Evolutionary conservation across 148 eudicot species (phyloP).

Genomic region (Chenopodium berlandieri): DNA sequence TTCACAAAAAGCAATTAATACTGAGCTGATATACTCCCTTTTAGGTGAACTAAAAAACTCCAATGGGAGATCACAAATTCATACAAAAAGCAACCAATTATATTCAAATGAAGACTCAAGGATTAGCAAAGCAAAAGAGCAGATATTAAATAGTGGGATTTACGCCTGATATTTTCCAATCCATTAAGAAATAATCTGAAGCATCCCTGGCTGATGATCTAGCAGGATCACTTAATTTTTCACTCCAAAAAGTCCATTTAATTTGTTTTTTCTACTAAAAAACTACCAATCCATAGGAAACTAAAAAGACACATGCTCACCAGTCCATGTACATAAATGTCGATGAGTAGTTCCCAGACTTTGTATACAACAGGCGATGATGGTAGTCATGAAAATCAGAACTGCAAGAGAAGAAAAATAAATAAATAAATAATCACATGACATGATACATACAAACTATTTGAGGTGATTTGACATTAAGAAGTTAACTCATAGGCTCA

Average conservation of each 20-base stretch:
- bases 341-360: slow-evolving; percentile 95
- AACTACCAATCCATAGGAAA: no score
- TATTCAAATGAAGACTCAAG: background rate
- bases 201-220: background rate
- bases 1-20: background rate
- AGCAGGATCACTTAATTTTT: background rate
- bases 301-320: slow-evolving; percentile 30
- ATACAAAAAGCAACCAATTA: background rate
- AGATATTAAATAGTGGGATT: background rate
- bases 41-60: background rate
- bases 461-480: background rate
- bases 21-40: background rate
- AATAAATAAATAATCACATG: background rate
- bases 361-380: slow-evolving; percentile 83
- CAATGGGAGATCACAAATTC: background rate
- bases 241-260: background rate
- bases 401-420: slow-evolving; percentile 34
- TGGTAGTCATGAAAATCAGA: slow-evolving; percentile 98
- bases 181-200: background rate
- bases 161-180: background rate
- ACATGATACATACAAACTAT: background rate
- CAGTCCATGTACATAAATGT: slow-evolving; percentile 94
- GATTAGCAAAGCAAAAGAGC: background rate
- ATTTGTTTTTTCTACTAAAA: background rate
- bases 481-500: slow-evolving; percentile 31